Percentiles rank a stretch among this genome's conserved stretches.
Conservation (phyloP, 2,329 filamentous ascomycete species). For the Colletotrichum sp. region DNA sequence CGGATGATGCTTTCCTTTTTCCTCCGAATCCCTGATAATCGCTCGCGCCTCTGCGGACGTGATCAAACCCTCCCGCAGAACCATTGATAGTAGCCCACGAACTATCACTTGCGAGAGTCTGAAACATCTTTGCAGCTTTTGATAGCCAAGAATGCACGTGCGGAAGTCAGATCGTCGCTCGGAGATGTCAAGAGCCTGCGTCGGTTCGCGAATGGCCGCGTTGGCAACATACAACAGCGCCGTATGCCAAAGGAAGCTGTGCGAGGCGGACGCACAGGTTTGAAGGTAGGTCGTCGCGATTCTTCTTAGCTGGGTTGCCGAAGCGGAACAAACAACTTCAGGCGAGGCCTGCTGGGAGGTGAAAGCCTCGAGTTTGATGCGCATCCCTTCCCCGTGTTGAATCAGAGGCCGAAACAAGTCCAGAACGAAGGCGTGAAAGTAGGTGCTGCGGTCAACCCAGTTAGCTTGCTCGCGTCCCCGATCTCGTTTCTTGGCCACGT, state of each 20-base stretch:
- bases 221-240: constrained; percentile 2
- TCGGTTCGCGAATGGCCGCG: background rate
- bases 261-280: background rate
- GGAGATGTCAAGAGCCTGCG: background rate
- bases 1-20: background rate
- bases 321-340: background rate
- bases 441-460: background rate
- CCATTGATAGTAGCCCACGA: background rate
- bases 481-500: no score
- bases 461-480: no score
- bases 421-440: background rate
- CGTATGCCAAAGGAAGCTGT: constrained; percentile 2
- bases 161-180: background rate
- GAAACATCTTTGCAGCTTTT: background rate
- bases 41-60: background rate
- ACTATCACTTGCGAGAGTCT: background rate
- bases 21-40: background rate
- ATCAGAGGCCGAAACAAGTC: constrained; percentile 4
- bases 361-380: background rate
- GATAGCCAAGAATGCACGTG: background rate
- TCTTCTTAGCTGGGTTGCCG: background rate
- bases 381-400: background rate
- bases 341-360: background rate
- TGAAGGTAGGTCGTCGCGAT: background rate
- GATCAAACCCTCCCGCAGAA: background rate